phyloP scores from a whole-genome alignment of 805 yeast species.

The Cyberlindnera euphorbiiphila region DNA sequence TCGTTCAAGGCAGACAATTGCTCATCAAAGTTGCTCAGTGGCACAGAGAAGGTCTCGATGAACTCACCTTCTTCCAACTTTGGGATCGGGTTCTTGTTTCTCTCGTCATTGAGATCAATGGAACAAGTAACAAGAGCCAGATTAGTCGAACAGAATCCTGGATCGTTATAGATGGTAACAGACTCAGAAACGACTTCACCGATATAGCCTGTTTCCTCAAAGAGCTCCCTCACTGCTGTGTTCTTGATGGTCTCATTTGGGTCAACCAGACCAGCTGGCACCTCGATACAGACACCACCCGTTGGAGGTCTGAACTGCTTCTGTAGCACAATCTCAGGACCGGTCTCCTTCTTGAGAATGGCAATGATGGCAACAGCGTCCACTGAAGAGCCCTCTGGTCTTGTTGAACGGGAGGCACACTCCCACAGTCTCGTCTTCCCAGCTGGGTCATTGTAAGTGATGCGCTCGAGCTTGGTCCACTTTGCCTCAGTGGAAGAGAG shows the following conservation, averaged over 20 bases:
- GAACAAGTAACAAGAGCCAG: conserved; percentile 73
- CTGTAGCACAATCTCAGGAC: conserved; percentile 56
- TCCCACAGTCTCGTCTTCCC: conserved; percentile 84
- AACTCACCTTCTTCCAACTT: conserved; percentile 88
- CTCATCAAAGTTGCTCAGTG: conserved; percentile 53
- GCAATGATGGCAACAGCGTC: conserved; percentile 95
- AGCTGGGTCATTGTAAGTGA: conserved; percentile 67
- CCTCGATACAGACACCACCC: conserved; percentile 81
- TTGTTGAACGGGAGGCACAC: conserved; percentile 55
- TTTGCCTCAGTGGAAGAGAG: conserved; percentile 45
- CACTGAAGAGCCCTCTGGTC: conserved; percentile 37
- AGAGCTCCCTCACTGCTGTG: conserved; percentile 84
- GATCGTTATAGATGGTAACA: conserved; percentile 64
- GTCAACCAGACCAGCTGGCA: conserved; percentile 95
- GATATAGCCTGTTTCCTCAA: conserved; percentile 89
- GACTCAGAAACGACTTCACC: conserved; percentile 53
- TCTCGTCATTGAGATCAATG: conserved; percentile 63
- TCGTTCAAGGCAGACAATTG: conserved; percentile 46
- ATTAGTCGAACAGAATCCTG: conserved; percentile 89
- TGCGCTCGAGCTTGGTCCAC: conserved; percentile 65
- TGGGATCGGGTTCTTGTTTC: conserved; percentile 67
- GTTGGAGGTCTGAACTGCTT: conserved; percentile 95
- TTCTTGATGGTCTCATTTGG: conserved; percentile 70
- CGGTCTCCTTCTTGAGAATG: conserved; percentile 48
- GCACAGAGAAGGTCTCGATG: conserved; percentile 81